Evolutionary conservation across 2,329 filamentous ascomycete species (phyloP).

Genomic region (Exserohilum turcica): DNA sequence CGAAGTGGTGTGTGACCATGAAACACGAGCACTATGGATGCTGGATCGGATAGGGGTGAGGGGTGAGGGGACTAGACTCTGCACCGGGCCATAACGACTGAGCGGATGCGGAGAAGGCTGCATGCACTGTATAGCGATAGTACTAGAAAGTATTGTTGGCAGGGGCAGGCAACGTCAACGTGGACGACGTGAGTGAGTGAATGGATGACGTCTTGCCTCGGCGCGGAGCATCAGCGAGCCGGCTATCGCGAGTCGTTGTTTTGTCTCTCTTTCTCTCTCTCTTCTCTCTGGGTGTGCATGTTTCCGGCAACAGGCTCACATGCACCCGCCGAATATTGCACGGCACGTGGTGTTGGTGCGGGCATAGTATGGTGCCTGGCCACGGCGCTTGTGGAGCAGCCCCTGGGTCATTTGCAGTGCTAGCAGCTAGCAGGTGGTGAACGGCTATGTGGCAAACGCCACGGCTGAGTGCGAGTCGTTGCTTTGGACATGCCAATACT

Average conservation of each 20-base stretch:
- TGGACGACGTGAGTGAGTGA: no score
- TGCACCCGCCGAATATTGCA: no score
- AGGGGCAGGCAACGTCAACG: no score
- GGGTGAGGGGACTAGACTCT: constrained; percentile 5
- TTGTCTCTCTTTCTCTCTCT: neutral
- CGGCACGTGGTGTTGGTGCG: no score
- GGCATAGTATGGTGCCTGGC: neutral
- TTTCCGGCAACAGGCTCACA: no score
- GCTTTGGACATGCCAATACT: constrained; percentile 2
- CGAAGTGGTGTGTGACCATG: constrained; percentile 18
- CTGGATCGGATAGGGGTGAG: constrained; percentile 17
- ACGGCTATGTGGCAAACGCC: constrained; percentile 10
- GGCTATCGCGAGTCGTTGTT: neutral
- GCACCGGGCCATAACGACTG: neutral
- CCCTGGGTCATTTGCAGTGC: constrained; percentile 1
- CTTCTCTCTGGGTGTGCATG: no score
- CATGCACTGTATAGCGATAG: no score
- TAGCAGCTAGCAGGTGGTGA: constrained; percentile 4
- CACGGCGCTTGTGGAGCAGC: no score
- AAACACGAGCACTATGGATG: constrained; percentile 21
- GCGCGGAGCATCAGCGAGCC: no score
- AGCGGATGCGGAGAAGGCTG: constrained; percentile 4
- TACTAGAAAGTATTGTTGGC: no score
- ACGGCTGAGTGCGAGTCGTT: constrained; percentile 14
- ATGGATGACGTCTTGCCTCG: neutral